Base-by-base conservation (phyloP, 1,139 yeast genomes). In the Blastobotrys capitulatus region DNA sequence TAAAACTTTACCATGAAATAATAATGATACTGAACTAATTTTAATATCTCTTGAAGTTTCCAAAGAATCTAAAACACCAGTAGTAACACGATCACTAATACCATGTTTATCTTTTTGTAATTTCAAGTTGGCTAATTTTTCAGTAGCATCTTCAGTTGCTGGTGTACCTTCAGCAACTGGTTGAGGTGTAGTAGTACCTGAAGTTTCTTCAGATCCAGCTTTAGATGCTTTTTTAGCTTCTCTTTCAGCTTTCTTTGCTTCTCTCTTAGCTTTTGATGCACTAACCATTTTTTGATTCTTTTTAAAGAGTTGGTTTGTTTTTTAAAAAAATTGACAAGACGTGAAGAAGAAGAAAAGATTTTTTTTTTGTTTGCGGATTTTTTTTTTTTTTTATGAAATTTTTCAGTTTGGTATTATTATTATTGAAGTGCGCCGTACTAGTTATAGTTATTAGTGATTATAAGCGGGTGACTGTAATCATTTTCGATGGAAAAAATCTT, bases 1-100 rank as follows among this genome's bases (percentile, higher is more conserved):
- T 67, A 92, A 76, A 51, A 92, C 97, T 68, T 90, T 92, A 75
- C 99, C 99, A 73, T 92, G 98, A 83, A 92, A 92, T 60, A 89
- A 80, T 62, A 92, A 78, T 20, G 97, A 87, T 42, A 88, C 88
- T 49, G 96, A 85, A 20, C 90, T 83, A 62, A 92, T 69, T 73
- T 94, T 94, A 66, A 92, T 75, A 81, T 92, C 99, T 72, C 97
- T 83, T 26, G 97, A 89, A 20, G 97, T 90, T 40, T 69, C 77
- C 68, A 92, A 76, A 47, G 96, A 87, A 55, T 85, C 92, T 68
- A 92, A 76, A 50, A 94, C 98, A 77, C 98, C 99, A 41, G 98
- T 92, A 60, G 94, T 86, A 57, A 92, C 98, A 77, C 98, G 87
- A 71, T 92, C 99, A 42, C 96, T 87, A 53, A 92, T 68, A 61